Evolutionary conservation across 129 eudicot genomes (phyloP).

Genomic region (Logfia minima): DNA sequence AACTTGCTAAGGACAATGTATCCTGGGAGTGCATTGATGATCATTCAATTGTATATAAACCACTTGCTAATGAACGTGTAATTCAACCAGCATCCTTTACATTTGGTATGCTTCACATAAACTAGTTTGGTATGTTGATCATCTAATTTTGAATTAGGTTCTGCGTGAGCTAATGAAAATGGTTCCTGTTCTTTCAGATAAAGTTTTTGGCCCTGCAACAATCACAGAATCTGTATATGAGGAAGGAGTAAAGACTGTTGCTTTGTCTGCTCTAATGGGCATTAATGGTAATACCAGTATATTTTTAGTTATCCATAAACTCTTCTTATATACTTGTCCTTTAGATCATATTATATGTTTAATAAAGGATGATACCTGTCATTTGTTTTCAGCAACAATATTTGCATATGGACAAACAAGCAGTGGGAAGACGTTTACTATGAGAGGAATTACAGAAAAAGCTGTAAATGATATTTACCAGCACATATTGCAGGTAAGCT

Average conservation of each 20-base stretch:
- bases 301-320: not conserved
- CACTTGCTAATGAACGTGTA: constrained; percentile 57
- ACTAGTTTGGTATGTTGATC: not conserved
- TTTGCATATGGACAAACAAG: constrained; percentile 99
- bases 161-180: not conserved
- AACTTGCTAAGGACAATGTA: constrained; percentile 61
- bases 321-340: not conserved
- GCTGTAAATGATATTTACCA: constrained; percentile 82
- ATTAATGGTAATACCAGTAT: constrained; percentile 63
- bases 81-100: constrained; percentile 65
- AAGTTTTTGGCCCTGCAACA: constrained; percentile 80
- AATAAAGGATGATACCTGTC: not conserved
- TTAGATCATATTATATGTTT: not conserved
- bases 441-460: constrained; percentile 96
- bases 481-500: constrained; percentile 78
- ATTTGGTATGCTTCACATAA: constrained; percentile 54
- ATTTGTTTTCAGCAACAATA: constrained; percentile 70
- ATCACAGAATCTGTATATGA: constrained; percentile 76
- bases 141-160: not conserved
- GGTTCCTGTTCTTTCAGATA: constrained; percentile 50
- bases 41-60: constrained; percentile 66
- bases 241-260: constrained; percentile 90
- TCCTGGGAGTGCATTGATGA: constrained; percentile 94
- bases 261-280: constrained; percentile 92
- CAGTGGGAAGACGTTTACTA: constrained; percentile 94